Evolutionary conservation across 257 asterid species (phyloP).

Genomic region (Coffea eugenioides): DNA sequence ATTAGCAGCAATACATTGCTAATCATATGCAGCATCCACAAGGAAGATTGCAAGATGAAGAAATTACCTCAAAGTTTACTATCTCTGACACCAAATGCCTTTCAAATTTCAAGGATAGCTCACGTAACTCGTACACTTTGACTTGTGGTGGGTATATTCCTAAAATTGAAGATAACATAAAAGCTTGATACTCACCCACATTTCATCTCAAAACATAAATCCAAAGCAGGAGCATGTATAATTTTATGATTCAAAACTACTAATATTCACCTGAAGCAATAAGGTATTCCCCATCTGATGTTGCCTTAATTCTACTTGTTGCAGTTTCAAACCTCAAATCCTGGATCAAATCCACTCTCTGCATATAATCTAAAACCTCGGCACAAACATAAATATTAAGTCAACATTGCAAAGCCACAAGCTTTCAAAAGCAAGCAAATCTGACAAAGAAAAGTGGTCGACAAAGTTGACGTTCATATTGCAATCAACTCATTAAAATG

Average conservation of each 20-base stretch:
- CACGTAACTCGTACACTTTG: slow-evolving; percentile 87
- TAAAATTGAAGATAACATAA: slow-evolving; percentile 20
- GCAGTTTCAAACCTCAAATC: slow-evolving; percentile 94
- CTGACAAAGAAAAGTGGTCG: neutral
- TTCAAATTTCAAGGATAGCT: slow-evolving; percentile 80
- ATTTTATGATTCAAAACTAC: neutral
- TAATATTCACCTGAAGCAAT: slow-evolving; percentile 70
- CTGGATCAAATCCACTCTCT: slow-evolving; percentile 78
- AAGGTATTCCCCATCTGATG: slow-evolving; percentile 86
- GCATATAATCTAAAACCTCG: slow-evolving; percentile 54
- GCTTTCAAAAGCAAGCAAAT: too few relatives aligned
- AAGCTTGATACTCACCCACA: neutral
- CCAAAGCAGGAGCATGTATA: neutral
- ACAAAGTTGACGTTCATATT: neutral
- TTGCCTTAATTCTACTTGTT: slow-evolving; percentile 70
- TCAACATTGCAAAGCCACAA: neutral
- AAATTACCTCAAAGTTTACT: slow-evolving; percentile 66
- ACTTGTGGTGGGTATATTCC: slow-evolving; percentile 98
- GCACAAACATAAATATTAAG: neutral
- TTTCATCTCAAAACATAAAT: neutral
- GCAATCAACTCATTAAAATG: neutral
- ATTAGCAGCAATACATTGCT: neutral
- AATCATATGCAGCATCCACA: neutral
- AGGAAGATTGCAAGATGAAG: neutral
- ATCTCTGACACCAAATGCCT: slow-evolving; percentile 92